Evolutionary conservation across 495 filamentous ascomycete genomes (phyloP).

Genomic region (Penicillium goetzii): DNA sequence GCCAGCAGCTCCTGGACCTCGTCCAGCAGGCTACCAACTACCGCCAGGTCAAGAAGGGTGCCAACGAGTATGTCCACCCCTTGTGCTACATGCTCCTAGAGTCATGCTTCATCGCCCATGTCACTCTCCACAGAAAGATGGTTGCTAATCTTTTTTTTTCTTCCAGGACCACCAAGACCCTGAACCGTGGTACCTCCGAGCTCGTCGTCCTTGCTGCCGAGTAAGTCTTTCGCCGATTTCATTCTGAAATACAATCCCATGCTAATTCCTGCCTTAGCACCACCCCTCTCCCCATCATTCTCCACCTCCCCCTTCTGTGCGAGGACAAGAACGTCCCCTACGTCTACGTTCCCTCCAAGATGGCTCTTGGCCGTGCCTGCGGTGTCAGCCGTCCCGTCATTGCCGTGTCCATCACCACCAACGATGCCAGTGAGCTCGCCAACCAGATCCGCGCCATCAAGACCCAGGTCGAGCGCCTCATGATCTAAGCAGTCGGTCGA

Average conservation of each 20-base stretch:
- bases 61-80: slow-evolving; percentile 43
- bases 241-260: not conserved
- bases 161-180: slow-evolving; percentile 72
- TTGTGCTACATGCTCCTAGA: not conserved
- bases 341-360: slow-evolving; percentile 64
- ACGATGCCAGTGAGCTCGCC: slow-evolving; percentile 66
- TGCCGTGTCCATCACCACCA: slow-evolving; percentile 77
- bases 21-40: slow-evolving; percentile 86
- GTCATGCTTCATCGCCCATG: not conserved
- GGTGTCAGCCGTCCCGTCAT: slow-evolving; percentile 90
- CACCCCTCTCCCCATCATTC: slow-evolving; percentile 78
- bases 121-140: not conserved
- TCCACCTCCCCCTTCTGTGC: slow-evolving; percentile 86
- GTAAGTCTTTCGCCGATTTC: not conserved
- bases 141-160: slow-evolving; percentile 10
- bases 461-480: slow-evolving; percentile 94
- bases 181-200: slow-evolving; percentile 87
- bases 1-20: slow-evolving; percentile 81
- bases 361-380: slow-evolving; percentile 71
- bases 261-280: slow-evolving; percentile 39
- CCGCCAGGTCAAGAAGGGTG: slow-evolving; percentile 68
- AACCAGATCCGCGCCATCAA: slow-evolving; percentile 72
- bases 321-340: slow-evolving; percentile 84
- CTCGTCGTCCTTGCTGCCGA: slow-evolving; percentile 89
- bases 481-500: slow-evolving; percentile 69